Evolutionary conservation across 768 basidiomycete genomes (phyloP), one percentile per base, ranked within the genome.

Genomic region (Hemileccinum rubropunctum): DNA sequence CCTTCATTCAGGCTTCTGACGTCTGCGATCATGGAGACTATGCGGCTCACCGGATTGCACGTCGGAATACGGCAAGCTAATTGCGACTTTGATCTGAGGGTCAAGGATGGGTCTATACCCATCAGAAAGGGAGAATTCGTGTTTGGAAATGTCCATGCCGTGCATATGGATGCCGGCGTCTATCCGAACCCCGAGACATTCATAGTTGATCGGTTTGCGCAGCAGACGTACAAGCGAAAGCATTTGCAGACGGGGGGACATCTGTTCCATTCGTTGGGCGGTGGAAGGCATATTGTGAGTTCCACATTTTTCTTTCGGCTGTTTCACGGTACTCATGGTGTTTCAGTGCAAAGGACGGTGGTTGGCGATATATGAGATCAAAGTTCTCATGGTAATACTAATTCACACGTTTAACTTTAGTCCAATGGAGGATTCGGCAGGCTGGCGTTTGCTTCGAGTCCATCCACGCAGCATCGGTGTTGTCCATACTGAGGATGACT

Each of bases 1-100:
- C 45, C 57, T 3, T 52, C 53, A 2, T 59, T 66, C 37, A 4
- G 20, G n/a, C 21, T 66, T 0, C n/a, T 66, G 17, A 58, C 58
- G 2, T 64, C 64, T 3, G 61, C 59, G 0, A 47, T 66, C 28
- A 58, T 66, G 58, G 64, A 65, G 42, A 64, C 63, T 2, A 45
- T 66, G 43, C 48, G 64, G 26, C 45, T 64, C n/a, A 58, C 54
- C 0, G 49, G 37, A 0, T 28, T 66, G 48, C 53, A 60, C 10
- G 44, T 55, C 1, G 59, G 54, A 3, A 21, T 54, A 32, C 61
- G 61, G 10, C 28, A 50, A 21, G 64, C 59, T 6, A 45, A 3
- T 10, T 32, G 50, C n/a, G 53, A 65, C 46, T 47, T 63, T 33
- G 53, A 52, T 6, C 40, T 65, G 18, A 45, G 4, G 43, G 45